These are phyloP conservation scores for Suillus subalutaceus DNA, from an alignment of 768 basidiomycete species.

Conservation along the genomic window DNA sequence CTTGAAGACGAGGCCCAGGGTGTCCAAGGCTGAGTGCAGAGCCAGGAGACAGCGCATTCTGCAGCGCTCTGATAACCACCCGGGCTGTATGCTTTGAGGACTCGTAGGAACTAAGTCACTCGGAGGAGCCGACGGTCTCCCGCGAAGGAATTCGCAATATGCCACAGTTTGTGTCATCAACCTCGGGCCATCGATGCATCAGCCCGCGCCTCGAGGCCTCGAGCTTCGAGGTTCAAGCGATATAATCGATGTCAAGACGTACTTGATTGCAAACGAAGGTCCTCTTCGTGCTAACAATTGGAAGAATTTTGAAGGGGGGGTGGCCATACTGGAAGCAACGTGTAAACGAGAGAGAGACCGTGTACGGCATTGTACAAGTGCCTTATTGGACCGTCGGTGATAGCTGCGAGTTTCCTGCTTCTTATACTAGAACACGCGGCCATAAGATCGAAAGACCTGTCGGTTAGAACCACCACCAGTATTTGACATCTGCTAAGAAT, in stretches of 20 bases:
- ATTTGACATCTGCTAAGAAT: not conserved
- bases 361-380: not conserved
- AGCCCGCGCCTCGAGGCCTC: not conserved
- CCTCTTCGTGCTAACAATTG: too few species aligned
- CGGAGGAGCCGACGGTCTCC: not conserved
- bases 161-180: not conserved
- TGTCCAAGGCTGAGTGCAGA: not conserved
- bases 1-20: not conserved
- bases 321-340: not conserved
- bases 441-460: not conserved
- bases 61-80: not conserved
- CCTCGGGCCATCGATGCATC: not conserved
- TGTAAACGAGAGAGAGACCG: not conserved
- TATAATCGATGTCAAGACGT: not conserved
- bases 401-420: not conserved
- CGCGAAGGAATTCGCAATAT: not conserved
- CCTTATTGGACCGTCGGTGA: not conserved
- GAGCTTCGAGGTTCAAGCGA: not conserved
- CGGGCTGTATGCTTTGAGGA: not conserved
- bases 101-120: not conserved
- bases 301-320: not conserved
- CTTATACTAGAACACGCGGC: not conserved
- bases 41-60: not conserved
- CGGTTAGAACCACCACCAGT: not conserved
- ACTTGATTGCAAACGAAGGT: not conserved